A percentile compares a stretch with the other conserved stretches of the same genome.
Conservation (phyloP, 163 green algal species). For the Scenedesmus sp. region DNA sequence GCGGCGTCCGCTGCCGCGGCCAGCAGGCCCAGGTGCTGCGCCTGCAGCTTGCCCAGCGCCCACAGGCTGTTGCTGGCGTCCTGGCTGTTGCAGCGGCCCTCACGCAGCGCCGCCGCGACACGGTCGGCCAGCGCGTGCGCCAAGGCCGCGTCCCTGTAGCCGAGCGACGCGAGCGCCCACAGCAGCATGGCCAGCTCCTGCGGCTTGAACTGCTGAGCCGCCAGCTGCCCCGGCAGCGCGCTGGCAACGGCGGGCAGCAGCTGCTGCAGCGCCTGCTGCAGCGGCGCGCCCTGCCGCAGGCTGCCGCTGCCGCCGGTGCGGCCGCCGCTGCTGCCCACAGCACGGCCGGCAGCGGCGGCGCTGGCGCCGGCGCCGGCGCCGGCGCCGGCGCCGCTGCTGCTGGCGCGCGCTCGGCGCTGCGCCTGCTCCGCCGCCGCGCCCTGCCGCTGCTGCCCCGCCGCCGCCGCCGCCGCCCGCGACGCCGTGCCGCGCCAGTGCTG, state of each 20-base stretch:
- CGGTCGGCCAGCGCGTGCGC: slow-evolving; percentile 10
- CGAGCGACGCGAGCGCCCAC: slow-evolving; percentile 53
- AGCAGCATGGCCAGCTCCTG: slow-evolving; percentile 64
- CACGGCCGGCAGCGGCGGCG: neutral
- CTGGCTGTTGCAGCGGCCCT: slow-evolving; percentile 34
- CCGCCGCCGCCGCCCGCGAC: neutral
- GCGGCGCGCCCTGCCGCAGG: neutral
- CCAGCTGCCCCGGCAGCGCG: neutral
- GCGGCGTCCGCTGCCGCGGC: slow-evolving; percentile 10
- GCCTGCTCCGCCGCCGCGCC: neutral
- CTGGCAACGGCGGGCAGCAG: neutral
- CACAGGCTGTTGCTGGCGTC: slow-evolving; percentile 39
- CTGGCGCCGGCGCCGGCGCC: neutral
- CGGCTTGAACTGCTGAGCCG: slow-evolving; percentile 40
- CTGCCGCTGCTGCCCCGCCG: neutral
- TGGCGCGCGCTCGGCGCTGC: neutral
- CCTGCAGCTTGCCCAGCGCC: slow-evolving; percentile 32
- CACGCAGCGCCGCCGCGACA: slow-evolving; percentile 31
- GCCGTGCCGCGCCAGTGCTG: too few species aligned
- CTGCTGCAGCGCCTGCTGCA: neutral
- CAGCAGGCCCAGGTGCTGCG: slow-evolving; percentile 48
- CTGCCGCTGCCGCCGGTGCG: neutral
- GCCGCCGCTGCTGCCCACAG: neutral
- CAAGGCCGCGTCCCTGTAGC: slow-evolving; percentile 1
- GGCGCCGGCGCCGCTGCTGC: neutral